Percentiles rank a stretch among this genome's conserved stretches.
phyloP scores from a whole-genome alignment of 202 grass and related monocot genomes.

The Schoenoplectus triqueter region DNA sequence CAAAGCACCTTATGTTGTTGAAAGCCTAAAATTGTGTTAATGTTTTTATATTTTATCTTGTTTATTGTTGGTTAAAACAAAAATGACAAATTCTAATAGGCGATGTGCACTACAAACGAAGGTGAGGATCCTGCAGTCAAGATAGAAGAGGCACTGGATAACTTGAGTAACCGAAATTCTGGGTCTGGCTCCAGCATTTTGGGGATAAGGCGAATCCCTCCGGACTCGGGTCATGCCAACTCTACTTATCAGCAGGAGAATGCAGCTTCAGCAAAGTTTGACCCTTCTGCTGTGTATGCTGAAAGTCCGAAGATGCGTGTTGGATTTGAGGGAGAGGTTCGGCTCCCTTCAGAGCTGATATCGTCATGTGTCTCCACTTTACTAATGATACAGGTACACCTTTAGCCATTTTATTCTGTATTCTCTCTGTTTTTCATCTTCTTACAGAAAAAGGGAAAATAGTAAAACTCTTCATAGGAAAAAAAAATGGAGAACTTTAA shows the following conservation, averaged over 20 bases:
- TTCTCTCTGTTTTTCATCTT: neutral
- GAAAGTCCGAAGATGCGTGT: constrained; percentile 51
- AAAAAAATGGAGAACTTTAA: neutral
- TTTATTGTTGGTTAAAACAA: constrained; percentile 21
- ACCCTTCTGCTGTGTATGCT: constrained; percentile 37
- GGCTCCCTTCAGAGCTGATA: constrained; percentile 75
- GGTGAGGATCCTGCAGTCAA: constrained; percentile 75
- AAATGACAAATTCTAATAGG: constrained; percentile 49
- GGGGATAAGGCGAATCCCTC: constrained; percentile 68
- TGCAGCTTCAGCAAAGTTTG: constrained; percentile 34
- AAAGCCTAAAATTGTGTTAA: constrained; percentile 21
- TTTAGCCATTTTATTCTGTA: neutral
- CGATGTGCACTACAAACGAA: constrained; percentile 70
- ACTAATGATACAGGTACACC: constrained; percentile 85
- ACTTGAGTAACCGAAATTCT: constrained; percentile 53
- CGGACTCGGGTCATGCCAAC: constrained; percentile 67
- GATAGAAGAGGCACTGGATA: constrained; percentile 83
- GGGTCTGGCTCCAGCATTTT: constrained; percentile 70
- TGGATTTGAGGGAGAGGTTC: constrained; percentile 49
- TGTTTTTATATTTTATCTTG: constrained; percentile 4
- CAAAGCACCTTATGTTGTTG: neutral
- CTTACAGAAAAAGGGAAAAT: neutral
- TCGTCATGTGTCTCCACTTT: constrained; percentile 80
- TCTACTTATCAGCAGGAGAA: constrained; percentile 71
- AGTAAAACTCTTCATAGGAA: neutral